These are phyloP conservation scores for Puccinellia tenuiflora DNA, from an alignment of 176 grass and related monocot genomes.

Conservation along the genomic window DNA sequence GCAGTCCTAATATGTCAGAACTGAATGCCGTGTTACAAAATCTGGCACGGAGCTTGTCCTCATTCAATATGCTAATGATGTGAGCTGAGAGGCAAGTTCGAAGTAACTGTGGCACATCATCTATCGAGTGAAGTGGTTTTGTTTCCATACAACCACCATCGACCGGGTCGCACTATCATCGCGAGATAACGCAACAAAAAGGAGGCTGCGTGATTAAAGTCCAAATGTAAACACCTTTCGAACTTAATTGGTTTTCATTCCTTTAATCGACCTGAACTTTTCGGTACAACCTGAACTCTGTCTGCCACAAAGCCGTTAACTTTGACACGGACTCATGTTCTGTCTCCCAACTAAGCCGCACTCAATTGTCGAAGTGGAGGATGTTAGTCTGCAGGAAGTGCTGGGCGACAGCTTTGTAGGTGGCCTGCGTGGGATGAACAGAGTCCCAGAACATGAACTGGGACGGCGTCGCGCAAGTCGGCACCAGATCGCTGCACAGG, in stretches of 20 bases:
- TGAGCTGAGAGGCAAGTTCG: constrained; percentile 96
- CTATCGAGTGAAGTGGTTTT: too few species aligned
- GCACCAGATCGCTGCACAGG: constrained; percentile 9
- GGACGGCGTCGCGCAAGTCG: constrained; percentile 5
- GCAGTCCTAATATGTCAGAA: too few species aligned
- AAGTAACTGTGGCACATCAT: too few species aligned
- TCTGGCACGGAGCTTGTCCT: constrained; percentile 66
- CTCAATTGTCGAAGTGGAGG: not conserved
- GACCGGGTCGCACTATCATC: too few species aligned
- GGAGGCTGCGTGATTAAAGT: too few species aligned
- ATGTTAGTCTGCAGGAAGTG: constrained; percentile 12
- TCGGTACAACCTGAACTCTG: not conserved
- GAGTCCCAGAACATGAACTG: constrained; percentile 37
- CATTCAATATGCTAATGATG: constrained; percentile 94
- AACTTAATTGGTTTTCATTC: not conserved
- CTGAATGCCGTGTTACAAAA: constrained; percentile 87
- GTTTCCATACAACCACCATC: too few species aligned
- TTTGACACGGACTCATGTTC: too few species aligned
- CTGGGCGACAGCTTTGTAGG: constrained; percentile 24
- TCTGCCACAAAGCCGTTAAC: not conserved
- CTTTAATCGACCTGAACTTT: not conserved
- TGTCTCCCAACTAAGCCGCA: not conserved
- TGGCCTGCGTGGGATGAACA: constrained; percentile 43
- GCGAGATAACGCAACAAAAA: too few species aligned
- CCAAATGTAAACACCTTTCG: too few species aligned